Base-by-base conservation (phyloP, 2,329 filamentous ascomycete genomes). In the Didymellaceae sp. region DNA sequence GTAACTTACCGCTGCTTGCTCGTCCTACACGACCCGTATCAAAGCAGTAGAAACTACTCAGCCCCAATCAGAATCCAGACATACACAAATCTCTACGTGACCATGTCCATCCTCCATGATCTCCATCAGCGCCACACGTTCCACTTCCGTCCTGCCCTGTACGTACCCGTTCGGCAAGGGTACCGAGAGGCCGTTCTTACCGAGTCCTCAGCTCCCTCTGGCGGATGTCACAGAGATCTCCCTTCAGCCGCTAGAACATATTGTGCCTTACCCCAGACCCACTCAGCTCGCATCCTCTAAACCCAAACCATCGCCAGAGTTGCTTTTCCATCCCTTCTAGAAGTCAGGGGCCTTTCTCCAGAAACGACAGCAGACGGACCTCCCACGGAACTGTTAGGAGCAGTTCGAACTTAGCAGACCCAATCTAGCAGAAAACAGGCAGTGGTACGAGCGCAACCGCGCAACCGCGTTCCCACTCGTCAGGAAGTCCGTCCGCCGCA, bases 81-180 rank as follows among this genome's bases (percentile, higher is more conserved):
- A n/a, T n/a, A n/a, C n/a, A n/a, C n/a, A n/a, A 10, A 8, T 21
- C 9, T 20, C 21, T 44, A 28, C 40, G 40, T 44, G 40, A 49
- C 39, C 33, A 16, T 10, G 17, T 40, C 28, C 13, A 45, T 45
- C 11, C 32, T 20, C 26, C 34, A 32, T 31, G 6, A 24, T 11
- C 21, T 17, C 30, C 30, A 41, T 28, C 37, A 39, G 20, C 37
- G 13, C 37, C 25, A 42, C 48, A 52, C 42, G 7, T 38, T 52
- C 42, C 40, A 17, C 41, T 20, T 42, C 26, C 41, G 35, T 51
- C 41, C n/a, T 6, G 16, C 22, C 17, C n/a, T n/a, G n/a, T n/a
- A n/a, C 41, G 47, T 51, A 39, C 47, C 40, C 24, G 35, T 45
- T 52, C 48, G 48, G 48, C 42, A 52, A 52, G 48, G 42, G 42